Evolutionary conservation across 345 rosid genomes (phyloP), one percentile per base, ranked within the genome.

Genomic region (Odontarrhena argentea): DNA sequence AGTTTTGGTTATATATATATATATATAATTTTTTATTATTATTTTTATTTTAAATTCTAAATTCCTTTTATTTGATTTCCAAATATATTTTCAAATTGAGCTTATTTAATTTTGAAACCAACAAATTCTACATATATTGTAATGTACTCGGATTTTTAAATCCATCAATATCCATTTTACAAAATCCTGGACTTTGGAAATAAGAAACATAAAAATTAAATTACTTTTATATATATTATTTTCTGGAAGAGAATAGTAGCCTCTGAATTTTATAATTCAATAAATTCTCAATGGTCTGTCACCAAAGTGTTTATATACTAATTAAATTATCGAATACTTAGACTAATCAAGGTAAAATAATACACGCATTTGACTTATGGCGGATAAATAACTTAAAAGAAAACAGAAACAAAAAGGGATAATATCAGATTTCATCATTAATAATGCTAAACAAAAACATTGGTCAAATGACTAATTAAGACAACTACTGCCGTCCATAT

Each of bases 401-500:
- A 55, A 6, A 1, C 40, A 63, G 30, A 54, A 18, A 50, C 10
- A 44, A 34, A 25, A 72, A 35, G 10, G 32, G 60, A 52, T 2
- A 60, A 32, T 28, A 43, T 52, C 50, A 66, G 28, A 60, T 54
- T 50, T 60, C 18, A 60, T 53, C 37, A 51, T 26, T 9, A 60
- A 74, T 43, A 67, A 45, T 66, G 38, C 45, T 52, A 6, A 10
- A 25, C 8, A 59, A 59, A 73, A 57, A 72, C 77, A 66, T 15
- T 67, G 55, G 77, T 74, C 77, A 74, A 74, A 74, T 25, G 40
- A 67, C 45, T 26, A 60, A 15, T 5, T 38, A 60, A 74, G 77
- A 67, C 68, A 67, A 67, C 59, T 55, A 67, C 1, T 46, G 73
- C 77, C 63, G 68, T 53, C 77, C 68, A 67, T 6, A 44, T n/a